Evolutionary conservation across 1,284 basidiomycete species (phyloP).

Genomic region (Sphagnurus paluster): DNA sequence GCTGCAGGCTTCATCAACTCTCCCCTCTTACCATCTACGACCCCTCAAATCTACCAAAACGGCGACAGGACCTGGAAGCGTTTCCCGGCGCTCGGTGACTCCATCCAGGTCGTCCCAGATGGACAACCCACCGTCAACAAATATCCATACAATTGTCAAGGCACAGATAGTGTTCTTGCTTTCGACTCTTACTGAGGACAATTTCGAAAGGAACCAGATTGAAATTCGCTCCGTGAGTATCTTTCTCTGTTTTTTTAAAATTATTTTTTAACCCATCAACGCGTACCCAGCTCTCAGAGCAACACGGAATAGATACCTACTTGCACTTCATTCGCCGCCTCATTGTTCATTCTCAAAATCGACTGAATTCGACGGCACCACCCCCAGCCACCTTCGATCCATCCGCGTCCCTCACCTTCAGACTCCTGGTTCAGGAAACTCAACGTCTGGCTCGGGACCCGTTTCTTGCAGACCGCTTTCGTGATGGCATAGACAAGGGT

Average conservation of each 20-base stretch:
- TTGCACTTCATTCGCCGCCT: conserved; percentile 93
- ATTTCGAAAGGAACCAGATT: conserved; percentile 87
- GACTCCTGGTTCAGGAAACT: conserved; percentile 83
- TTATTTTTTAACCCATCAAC: conserved; percentile 22
- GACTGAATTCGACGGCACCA: conserved; percentile 52
- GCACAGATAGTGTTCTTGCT: conserved; percentile 93
- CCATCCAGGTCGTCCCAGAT: conserved; percentile 69
- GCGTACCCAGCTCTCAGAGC: conserved; percentile 86
- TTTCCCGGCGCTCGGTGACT: conserved; percentile 72
- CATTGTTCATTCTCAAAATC: conserved; percentile 80
- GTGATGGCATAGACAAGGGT: conserved; percentile 83
- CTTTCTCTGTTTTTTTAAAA: conserved; percentile 10
- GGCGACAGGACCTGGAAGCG: conserved; percentile 73
- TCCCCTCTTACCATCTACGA: conserved; percentile 34
- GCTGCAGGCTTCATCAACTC: conserved; percentile 35
- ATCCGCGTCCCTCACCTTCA: conserved; percentile 74
- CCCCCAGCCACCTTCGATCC: conserved; percentile 65
- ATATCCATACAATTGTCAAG: conserved; percentile 77
- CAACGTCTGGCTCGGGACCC: conserved; percentile 86
- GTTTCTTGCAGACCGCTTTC: conserved; percentile 81
- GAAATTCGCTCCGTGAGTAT: conserved; percentile 87
- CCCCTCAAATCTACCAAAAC: conserved; percentile 56
- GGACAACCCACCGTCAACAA: conserved; percentile 63
- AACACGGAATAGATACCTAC: conserved; percentile 94
- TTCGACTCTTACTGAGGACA: conserved; percentile 91